A percentile compares a stretch with the other conserved stretches of the same genome.
These are phyloP conservation scores for Thraustochytrium sp. DNA, from an alignment of 352 stramenopile genomes.

Conservation along the genomic window DNA sequence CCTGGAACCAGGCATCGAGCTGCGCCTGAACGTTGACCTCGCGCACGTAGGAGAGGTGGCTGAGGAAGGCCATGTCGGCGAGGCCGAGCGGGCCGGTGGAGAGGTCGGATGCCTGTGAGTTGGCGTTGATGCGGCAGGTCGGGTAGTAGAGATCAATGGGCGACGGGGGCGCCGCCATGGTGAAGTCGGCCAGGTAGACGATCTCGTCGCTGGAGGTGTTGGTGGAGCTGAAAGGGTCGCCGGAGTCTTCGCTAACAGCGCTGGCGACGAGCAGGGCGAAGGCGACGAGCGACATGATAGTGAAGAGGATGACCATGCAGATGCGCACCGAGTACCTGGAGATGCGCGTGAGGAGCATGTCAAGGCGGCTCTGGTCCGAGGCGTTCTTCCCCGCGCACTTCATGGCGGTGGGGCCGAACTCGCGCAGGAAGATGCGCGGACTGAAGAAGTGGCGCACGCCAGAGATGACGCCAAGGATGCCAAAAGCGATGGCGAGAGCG, in stretches of 20 bases:
- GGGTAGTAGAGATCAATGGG: constrained; percentile 54
- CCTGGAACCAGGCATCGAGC: constrained; percentile 55
- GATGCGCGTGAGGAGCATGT: constrained; percentile 47
- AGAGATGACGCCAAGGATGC: constrained; percentile 41
- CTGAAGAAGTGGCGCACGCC: constrained; percentile 50
- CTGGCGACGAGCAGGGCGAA: constrained; percentile 50
- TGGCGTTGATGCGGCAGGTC: constrained; percentile 52
- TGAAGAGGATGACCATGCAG: constrained; percentile 47
- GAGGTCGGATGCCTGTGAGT: constrained; percentile 20
- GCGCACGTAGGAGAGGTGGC: constrained; percentile 51
- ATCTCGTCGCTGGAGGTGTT: not conserved
- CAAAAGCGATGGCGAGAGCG: constrained; percentile 34
- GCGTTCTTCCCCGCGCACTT: constrained; percentile 42
- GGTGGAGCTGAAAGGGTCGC: not conserved
- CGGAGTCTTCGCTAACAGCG: not conserved
- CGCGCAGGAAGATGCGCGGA: constrained; percentile 43
- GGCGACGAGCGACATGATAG: constrained; percentile 44
- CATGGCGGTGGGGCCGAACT: constrained; percentile 24
- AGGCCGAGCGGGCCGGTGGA: constrained; percentile 44
- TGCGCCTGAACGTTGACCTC: not conserved
- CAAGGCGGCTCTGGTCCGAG: constrained; percentile 48
- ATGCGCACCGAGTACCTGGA: constrained; percentile 42
- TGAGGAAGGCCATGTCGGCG: constrained; percentile 55
- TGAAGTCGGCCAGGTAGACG: constrained; percentile 47
- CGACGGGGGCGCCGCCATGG: constrained; percentile 45